phyloP scores from a whole-genome alignment of 257 asterid genomes.

The Nicotiana noctiflora region DNA sequence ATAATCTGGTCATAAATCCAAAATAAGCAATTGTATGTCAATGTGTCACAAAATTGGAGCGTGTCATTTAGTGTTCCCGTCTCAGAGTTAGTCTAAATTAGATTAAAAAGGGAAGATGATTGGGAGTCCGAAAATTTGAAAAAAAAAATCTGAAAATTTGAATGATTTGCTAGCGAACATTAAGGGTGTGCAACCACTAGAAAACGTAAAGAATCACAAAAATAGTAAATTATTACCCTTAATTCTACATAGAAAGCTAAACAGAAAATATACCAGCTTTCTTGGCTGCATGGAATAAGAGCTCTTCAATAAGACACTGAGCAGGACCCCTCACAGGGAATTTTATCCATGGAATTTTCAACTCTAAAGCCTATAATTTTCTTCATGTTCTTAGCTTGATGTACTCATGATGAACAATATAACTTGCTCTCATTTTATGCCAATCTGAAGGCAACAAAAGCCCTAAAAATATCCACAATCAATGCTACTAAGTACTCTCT shows the following conservation, averaged over 20 bases:
- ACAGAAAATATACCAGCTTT: constrained; percentile 18
- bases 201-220: not conserved
- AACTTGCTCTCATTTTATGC: too few relatives aligned
- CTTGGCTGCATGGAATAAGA: constrained; percentile 18
- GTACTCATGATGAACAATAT: too few relatives aligned
- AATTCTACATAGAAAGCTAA: not conserved
- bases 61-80: not conserved
- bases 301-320: constrained; percentile 21
- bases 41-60: not conserved
- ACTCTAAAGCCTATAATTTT: too few relatives aligned
- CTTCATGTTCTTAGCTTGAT: too few relatives aligned
- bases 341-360: constrained; percentile 8
- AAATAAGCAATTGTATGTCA: not conserved
- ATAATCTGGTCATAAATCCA: not conserved
- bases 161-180: not conserved
- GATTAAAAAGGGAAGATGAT: not conserved
- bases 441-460: too few relatives aligned
- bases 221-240: not conserved
- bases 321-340: constrained; percentile 21
- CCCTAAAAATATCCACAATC: too few relatives aligned
- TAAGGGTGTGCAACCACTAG: not conserved
- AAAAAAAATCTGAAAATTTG: not conserved
- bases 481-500: too few relatives aligned
- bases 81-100: not conserved
- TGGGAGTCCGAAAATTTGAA: not conserved